These are phyloP conservation scores for Brasenia schreberi DNA, from an alignment of 164 flowering plant species.

Conservation along the genomic window DNA sequence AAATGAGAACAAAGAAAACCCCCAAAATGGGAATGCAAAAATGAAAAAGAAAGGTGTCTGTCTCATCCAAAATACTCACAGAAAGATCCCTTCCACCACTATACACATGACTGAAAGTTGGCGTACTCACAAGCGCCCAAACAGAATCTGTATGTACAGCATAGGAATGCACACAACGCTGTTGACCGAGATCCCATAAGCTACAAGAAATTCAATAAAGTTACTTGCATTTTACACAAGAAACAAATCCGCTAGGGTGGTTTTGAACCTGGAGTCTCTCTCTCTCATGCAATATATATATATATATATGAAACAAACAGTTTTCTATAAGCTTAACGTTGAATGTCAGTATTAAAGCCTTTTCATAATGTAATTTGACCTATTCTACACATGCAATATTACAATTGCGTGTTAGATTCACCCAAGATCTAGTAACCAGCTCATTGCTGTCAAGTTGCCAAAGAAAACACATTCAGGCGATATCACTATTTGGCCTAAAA, in stretches of 20 bases:
- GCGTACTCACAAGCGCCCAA: constrained; percentile 97
- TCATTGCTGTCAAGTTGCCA: too few species aligned
- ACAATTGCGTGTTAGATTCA: neutral
- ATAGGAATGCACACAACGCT: constrained; percentile 96
- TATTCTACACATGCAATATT: neutral
- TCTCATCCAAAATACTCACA: constrained; percentile 33
- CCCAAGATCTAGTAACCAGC: too few species aligned
- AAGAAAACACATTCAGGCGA: too few species aligned
- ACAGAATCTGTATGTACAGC: constrained; percentile 99
- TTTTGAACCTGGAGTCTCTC: too few species aligned
- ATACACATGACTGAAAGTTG: constrained; percentile 90
- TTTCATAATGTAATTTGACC: neutral
- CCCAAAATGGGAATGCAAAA: neutral
- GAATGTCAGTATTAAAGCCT: too few species aligned
- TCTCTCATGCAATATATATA: too few species aligned
- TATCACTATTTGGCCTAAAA: too few species aligned
- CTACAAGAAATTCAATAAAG: constrained; percentile 15
- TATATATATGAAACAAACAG: too few species aligned
- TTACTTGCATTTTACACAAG: too few species aligned
- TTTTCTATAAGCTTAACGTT: too few species aligned
- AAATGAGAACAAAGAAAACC: neutral
- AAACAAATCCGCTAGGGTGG: too few species aligned
- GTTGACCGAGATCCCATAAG: constrained; percentile 98
- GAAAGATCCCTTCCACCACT: constrained; percentile 94
- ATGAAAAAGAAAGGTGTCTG: neutral